Evolutionary conservation across 2,329 filamentous ascomycete species (phyloP).

Genomic region (Phyllosticta citribraziliensis): DNA sequence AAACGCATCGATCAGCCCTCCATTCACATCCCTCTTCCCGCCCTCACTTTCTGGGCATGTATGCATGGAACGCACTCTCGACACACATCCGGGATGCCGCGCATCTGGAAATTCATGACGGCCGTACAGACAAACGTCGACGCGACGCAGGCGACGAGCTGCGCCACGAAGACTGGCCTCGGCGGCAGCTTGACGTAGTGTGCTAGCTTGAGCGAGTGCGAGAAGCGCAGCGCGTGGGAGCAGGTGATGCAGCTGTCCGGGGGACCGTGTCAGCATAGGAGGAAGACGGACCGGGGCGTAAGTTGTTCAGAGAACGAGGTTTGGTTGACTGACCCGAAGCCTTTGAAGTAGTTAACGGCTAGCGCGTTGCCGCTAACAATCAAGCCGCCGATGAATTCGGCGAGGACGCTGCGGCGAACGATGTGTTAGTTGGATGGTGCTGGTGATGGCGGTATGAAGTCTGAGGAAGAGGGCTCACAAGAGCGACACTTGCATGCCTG

Average conservation of each 20-base stretch:
- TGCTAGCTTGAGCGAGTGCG: constrained; percentile 29
- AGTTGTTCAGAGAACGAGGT: constrained; percentile 10
- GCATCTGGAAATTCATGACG: constrained; percentile 49
- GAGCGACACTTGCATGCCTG: constrained; percentile 42
- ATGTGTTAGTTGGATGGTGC: background rate
- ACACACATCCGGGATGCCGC: constrained; percentile 56
- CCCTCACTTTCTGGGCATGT: too few relatives aligned
- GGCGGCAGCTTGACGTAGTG: constrained; percentile 50
- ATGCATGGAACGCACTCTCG: constrained; percentile 16
- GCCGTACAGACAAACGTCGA: constrained; percentile 57
- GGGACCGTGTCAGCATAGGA: background rate
- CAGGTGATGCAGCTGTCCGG: constrained; percentile 7
- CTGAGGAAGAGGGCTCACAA: background rate
- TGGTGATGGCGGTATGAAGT: too few relatives aligned
- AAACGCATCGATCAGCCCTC: background rate
- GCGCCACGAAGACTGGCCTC: constrained; percentile 55
- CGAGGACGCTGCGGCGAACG: constrained; percentile 35
- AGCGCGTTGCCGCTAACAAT: constrained; percentile 12
- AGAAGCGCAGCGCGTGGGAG: constrained; percentile 12
- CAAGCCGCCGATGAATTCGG: constrained; percentile 28
- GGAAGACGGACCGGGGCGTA: too few relatives aligned
- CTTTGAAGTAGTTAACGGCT: constrained; percentile 12
- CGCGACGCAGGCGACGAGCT: constrained; percentile 56
- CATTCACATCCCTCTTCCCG: background rate
- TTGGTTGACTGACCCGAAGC: constrained; percentile 13